These are phyloP conservation scores for Rhinocladiella mackenziei DNA, from an alignment of 2,329 filamentous ascomycete genomes.

Conservation along the genomic window DNA sequence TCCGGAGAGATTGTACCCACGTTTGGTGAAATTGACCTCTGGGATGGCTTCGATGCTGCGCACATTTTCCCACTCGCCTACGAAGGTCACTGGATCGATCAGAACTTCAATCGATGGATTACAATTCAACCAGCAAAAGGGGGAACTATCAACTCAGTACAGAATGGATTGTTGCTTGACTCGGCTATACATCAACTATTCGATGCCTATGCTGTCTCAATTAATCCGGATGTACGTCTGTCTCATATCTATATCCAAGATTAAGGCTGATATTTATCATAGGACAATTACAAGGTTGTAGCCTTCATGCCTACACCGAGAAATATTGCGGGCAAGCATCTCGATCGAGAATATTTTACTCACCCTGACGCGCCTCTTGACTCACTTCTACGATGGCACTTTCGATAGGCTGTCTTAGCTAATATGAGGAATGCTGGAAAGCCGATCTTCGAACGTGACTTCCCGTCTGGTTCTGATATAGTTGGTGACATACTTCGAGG, in stretches of 20 bases:
- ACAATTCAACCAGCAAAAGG: neutral
- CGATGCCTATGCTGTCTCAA: neutral
- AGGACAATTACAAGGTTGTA: neutral
- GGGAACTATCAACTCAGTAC: neutral
- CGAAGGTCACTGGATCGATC: neutral
- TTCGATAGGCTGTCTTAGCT: slow-evolving; percentile 27
- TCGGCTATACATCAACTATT: neutral
- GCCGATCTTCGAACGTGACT: slow-evolving; percentile 29
- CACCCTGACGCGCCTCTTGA: slow-evolving; percentile 9
- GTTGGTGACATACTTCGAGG: slow-evolving; percentile 3
- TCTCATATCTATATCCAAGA: neutral
- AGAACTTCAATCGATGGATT: neutral
- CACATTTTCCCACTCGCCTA: neutral
- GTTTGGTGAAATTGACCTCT: neutral
- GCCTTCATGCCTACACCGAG: neutral
- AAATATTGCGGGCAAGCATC: neutral
- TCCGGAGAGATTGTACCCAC: neutral
- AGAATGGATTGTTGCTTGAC: neutral
- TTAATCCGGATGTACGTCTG: neutral
- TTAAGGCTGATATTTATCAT: neutral
- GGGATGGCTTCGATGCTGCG: neutral
- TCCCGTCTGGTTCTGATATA: slow-evolving; percentile 28
- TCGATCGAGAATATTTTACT: neutral
- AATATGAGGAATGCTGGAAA: slow-evolving; percentile 31
- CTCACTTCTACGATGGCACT: slow-evolving; percentile 29